Evolutionary conservation across 2,329 filamentous ascomycete genomes (phyloP).

Genomic region (Colletotrichum sp.): DNA sequence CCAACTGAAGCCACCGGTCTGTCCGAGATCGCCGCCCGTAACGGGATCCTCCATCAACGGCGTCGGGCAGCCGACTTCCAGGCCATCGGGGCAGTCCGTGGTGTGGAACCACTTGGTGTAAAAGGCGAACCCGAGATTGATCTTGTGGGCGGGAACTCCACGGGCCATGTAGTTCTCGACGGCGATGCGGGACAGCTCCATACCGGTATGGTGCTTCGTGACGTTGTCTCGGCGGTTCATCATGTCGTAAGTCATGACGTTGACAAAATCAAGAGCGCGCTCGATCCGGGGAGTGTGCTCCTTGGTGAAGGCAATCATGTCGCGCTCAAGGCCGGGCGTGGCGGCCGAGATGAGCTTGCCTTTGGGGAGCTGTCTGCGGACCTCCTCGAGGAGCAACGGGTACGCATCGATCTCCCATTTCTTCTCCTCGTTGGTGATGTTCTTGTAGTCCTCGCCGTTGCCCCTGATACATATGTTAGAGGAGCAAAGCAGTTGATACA

Average conservation of each 20-base stretch:
- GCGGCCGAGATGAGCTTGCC: slow-evolving; percentile 70
- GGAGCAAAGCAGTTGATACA: background rate
- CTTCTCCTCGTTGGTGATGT: slow-evolving; percentile 64
- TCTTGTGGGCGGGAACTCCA: slow-evolving; percentile 54
- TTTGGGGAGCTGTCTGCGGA: slow-evolving; percentile 61
- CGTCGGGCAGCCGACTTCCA: slow-evolving; percentile 60
- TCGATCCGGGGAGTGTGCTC: slow-evolving; percentile 64
- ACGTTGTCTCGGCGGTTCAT: slow-evolving; percentile 71
- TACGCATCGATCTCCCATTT: slow-evolving; percentile 67
- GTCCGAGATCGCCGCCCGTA: slow-evolving; percentile 62
- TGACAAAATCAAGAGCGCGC: slow-evolving; percentile 68
- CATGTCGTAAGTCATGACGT: slow-evolving; percentile 73
- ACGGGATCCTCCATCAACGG: slow-evolving; percentile 61
- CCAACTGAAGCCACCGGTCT: slow-evolving; percentile 65
- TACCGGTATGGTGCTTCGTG: slow-evolving; percentile 70
- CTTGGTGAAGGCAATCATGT: slow-evolving; percentile 71
- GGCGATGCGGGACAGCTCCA: slow-evolving; percentile 57
- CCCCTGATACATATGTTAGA: slow-evolving; percentile 44
- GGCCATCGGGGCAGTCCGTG: slow-evolving; percentile 39
- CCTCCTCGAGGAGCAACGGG: slow-evolving; percentile 62
- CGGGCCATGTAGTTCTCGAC: slow-evolving; percentile 64
- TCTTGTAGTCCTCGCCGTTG: slow-evolving; percentile 74
- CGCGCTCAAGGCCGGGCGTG: slow-evolving; percentile 66
- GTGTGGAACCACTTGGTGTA: slow-evolving; percentile 70
- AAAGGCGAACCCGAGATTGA: slow-evolving; percentile 70